A percentile compares a stretch with the other conserved stretches of the same genome.
Conservation (phyloP, 441 rosid species). For the Mallotus japonicus region DNA sequence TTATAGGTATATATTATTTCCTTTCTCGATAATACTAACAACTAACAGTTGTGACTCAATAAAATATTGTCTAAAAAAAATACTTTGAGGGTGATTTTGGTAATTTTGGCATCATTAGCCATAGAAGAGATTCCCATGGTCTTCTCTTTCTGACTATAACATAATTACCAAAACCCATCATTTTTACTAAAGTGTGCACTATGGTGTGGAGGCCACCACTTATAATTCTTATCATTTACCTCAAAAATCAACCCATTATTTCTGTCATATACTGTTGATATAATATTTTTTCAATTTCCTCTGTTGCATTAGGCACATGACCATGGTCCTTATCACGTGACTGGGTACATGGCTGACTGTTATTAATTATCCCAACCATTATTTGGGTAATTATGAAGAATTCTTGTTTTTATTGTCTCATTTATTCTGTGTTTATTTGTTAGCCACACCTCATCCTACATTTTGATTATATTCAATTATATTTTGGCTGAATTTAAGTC, state of each 20-base stretch:
- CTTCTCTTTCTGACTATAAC: constrained; percentile 7
- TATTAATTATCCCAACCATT: background rate
- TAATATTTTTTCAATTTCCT: background rate
- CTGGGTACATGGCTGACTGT: background rate
- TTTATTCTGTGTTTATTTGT: no score
- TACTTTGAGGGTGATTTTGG: constrained; percentile 8
- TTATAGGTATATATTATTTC: no score
- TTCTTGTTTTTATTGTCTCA: no score
- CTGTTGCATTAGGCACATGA: background rate
- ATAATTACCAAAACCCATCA: constrained; percentile 13
- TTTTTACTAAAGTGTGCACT: constrained; percentile 18
- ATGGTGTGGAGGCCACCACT: constrained; percentile 16
- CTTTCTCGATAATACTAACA: no score
- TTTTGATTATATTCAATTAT: no score
- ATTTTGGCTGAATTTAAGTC: no score
- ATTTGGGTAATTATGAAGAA: background rate
- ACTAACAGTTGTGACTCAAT: no score
- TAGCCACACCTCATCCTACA: no score
- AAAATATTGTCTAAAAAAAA: no score
- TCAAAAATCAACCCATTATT: background rate
- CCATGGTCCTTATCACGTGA: background rate
- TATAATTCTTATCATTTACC: background rate
- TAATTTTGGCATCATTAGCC: background rate
- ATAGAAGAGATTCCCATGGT: constrained; percentile 19
- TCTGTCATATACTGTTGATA: background rate